Evolutionary conservation across 179 eudicot species (phyloP), one percentile per base, ranked within the genome.

Genomic region (Spergularia azorica): DNA sequence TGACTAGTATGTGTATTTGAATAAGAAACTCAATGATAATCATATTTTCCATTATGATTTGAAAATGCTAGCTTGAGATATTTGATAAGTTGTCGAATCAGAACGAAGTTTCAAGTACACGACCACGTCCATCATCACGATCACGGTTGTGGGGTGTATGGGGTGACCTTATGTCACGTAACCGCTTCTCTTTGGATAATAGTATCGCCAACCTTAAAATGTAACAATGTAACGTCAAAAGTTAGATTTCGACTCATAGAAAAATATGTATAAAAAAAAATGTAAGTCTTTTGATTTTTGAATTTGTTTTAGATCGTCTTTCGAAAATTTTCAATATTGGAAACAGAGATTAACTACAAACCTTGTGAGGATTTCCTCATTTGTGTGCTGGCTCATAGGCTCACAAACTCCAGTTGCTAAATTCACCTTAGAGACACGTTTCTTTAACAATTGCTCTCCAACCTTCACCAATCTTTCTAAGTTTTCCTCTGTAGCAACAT

Each of bases 401-500:
- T 84, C 86, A 15, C 9, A 64, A 10, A 48, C 5, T 38, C 84
- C 84, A 6, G 86, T 84, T 2, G 50, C 70, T 56, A 80, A 52
- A 65, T 84, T 80, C 6, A 84, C 82, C 59, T 67, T 60, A 0
- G 82, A 36, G 67, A 81, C 82, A 41, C 74, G 77, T 39, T 81
- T 80, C 71, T 80, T 75, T 46, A 84, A 39, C 69, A 84, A 56
- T 1, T 70, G 39, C 20, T 84, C 79, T 2, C 86, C 86, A 32
- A 75, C 60, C 17, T 74, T 71, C 32, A 77, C 84, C 2, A 80
- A 77, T 69, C 65, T 63, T n/a, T 74, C 84, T 32, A 84, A 59
- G 68, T 87, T 87, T 80, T 87, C 77, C 41, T 76, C 38, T 9
- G 85, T 85, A 8, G 86, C 76, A 17, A 76, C 52, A 50, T 83